Evolutionary conservation across 805 yeast genomes (phyloP), one percentile per base, ranked within the genome.

Genomic region (Phaffomyces opuntiae): DNA sequence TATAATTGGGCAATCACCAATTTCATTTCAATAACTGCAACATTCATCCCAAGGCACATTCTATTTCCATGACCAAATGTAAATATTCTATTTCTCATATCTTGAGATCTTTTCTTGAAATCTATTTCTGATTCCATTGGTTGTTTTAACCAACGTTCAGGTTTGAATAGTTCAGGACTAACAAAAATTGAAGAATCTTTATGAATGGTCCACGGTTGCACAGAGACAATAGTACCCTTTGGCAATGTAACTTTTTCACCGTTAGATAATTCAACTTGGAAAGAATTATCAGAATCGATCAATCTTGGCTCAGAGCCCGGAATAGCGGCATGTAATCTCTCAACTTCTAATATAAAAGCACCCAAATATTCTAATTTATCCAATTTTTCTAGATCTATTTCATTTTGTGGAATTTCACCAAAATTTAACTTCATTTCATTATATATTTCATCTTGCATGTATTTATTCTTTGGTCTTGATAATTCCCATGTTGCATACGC

Each of bases 281-380:
- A 52, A 33, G 53, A 47, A 16, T 41, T 49, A 13, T 49, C 43
- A 1, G 74, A 74, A 13, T 32, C 29, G 39, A 72, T 74, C 9
- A 71, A 64, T 32, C 90, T 59, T 3, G 88, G 88, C 59, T 83
- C 88, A 38, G 80, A 73, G 3, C 88, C 89, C 1, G 89, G 89
- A 49, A 83, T 83, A 0, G 88, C 81, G 4, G 87, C 69, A 60
- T 82, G 85, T 0, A 81, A 65, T 37, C 90, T 66, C 19, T 74
- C 70, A 5, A 74, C 72, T 59, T 86, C 95, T 43, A 72, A 70
- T 3, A 84, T 56, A 24, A 85, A 68, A 0, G 89, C 86, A 53
- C 78, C 73, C 47, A 85, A 59, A 42, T 73, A 70, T 2, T 83
- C 83, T 34, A 81, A 62, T 9, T 65, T 65, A 49, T 81, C 87